Conservation (phyloP, 768 basidiomycete genomes). For the Neoboletus magnificus region DNA sequence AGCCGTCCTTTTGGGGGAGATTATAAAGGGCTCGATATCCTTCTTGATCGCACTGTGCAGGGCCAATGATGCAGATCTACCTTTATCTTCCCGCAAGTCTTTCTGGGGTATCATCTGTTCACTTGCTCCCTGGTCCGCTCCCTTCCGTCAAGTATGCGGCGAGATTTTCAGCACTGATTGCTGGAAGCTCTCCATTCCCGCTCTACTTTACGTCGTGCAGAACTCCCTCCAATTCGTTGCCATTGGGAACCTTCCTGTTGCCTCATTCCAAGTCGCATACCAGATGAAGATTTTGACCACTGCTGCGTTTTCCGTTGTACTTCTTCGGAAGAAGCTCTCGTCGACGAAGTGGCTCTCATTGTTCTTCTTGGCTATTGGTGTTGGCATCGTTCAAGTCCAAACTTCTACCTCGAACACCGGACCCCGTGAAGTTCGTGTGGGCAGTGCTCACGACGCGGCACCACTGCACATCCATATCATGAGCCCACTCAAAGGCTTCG, state of each 20-base stretch:
- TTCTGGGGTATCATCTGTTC: constrained; percentile 35
- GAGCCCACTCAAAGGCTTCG: constrained; percentile 78
- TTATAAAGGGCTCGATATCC: constrained; percentile 92
- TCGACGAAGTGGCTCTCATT: constrained; percentile 83
- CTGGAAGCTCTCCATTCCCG: constrained; percentile 98
- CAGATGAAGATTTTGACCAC: constrained; percentile 99
- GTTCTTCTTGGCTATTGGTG: constrained; percentile 85
- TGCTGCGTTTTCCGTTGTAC: constrained; percentile 83
- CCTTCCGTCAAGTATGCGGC: constrained; percentile 54
- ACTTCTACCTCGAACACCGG: constrained; percentile 39
- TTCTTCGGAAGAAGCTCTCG: constrained; percentile 73
- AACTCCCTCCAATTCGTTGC: constrained; percentile 98
- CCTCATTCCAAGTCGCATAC: constrained; percentile 96
- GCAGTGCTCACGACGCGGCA: constrained; percentile 66
- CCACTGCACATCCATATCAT: constrained; percentile 65
- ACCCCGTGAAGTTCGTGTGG: constrained; percentile 44
- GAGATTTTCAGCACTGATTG: constrained; percentile 90
- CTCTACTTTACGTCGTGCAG: constrained; percentile 92
- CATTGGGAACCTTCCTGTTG: constrained; percentile 90
- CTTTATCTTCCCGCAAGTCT: constrained; percentile 41
- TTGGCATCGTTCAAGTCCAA: constrained; percentile 94
- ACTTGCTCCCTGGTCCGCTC: constrained; percentile 45
- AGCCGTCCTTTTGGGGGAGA: constrained; percentile 91
- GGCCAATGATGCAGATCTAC: constrained; percentile 42
- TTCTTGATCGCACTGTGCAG: constrained; percentile 75